Evolutionary conservation across 2,329 filamentous ascomycete species (phyloP), one percentile per base, ranked within the genome.

Genomic region (Rhynchosporium agropyri): DNA sequence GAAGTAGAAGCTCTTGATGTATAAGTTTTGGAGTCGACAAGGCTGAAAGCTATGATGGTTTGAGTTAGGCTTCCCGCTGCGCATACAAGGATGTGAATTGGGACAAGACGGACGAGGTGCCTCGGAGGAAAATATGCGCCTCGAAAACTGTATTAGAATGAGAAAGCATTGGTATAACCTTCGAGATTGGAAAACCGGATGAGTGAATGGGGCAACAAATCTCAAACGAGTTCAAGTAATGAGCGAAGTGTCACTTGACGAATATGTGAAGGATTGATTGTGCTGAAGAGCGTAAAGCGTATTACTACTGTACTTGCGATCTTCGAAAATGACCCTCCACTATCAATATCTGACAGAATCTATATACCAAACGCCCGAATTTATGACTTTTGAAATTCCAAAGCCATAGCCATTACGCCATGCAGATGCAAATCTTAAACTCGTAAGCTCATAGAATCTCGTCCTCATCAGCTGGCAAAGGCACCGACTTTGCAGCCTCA

Each of bases 401-500:
- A 29, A 61, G 33, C 33, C 33, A 36, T 36, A 58, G 49, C 62
- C 66, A 63, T 61, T 64, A 68, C 69, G 60, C 69, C 70, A 58
- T 26, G 45, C 56, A 64, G 51, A 69, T 67, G 58, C 65, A 65
- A 63, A 53, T 20, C 50, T 45, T 42, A 40, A 57, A 12, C 40
- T 38, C 40, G 36, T 55, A 43, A 43, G 36, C 46, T 71, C 64
- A 72, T 50, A 73, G 57, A 54, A 71, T 71, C 13, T 72, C 71
- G 15, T 72, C 71, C 7, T 70, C 53, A 20, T 48, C 48, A 45
- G 43, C 9, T 33, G 45, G 57, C 36, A 54, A 20, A 31, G 62
- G 53, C 40, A 56, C 43, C n/a, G 60, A 61, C 26, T 56, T 48
- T 33, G 50, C 51, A n/a, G 36, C 26, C 12, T 62, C 51, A 3